These are phyloP conservation scores for Schizothecium vesticola DNA, from an alignment of 495 filamentous ascomycete species.

Conservation along the genomic window DNA sequence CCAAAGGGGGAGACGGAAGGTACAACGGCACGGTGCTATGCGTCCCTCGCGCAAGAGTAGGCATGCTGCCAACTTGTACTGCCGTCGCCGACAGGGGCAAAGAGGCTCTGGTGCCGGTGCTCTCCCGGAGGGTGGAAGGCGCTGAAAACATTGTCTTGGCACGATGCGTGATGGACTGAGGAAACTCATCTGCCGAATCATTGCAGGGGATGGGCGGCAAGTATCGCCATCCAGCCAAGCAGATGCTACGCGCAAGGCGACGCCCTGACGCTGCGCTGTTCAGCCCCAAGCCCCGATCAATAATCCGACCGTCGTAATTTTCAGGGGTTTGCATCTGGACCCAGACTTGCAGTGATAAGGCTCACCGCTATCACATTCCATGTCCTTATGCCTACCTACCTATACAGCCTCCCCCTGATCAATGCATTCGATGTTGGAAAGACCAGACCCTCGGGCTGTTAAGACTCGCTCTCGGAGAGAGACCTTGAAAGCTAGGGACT, in stretches of 20 bases:
- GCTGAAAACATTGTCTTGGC: background rate
- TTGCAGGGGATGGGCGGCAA: background rate
- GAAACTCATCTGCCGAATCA: background rate
- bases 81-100: background rate
- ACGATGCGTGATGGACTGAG: background rate
- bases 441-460: background rate
- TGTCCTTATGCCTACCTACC: too few species aligned
- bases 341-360: background rate
- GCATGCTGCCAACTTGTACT: background rate
- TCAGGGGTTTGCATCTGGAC: background rate
- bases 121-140: background rate
- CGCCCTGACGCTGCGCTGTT: background rate
- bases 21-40: background rate
- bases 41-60: background rate
- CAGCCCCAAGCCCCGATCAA: conserved; percentile 2
- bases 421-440: background rate
- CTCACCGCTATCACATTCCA: background rate
- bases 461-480: background rate
- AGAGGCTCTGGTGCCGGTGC: background rate
- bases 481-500: too few species aligned
- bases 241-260: background rate
- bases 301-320: background rate
- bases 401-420: background rate
- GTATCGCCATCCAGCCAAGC: background rate
- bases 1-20: background rate